Evolutionary conservation across 805 yeast genomes (phyloP), one percentile per base, ranked within the genome.

Genomic region (Cyberlindnera mrakii): DNA sequence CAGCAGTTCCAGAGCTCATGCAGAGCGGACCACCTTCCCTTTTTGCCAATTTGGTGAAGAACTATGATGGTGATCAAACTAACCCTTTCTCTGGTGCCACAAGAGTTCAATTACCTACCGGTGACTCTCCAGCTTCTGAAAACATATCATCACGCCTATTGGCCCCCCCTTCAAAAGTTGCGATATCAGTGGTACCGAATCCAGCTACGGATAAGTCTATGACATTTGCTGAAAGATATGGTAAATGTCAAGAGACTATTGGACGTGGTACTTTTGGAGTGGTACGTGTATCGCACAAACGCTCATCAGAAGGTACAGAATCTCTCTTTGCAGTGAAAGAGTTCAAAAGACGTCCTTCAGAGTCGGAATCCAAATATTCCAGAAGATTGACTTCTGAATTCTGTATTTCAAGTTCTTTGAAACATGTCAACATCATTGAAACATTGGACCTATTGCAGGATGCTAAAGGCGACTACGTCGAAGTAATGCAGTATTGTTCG

Each of bases 201-300:
- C 11, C 23, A 4, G 6, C 33, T 2, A 27, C 20, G 13, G 48
- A 45, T 14, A 48, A 45, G 39, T 44, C 44, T 33, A 15, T 44
- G 43, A 78, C 90, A 9, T 84, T 91, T 61, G 83, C 80, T 8
- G 90, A 89, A 53, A 85, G 90, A 60, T 91, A 91, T 62, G 99
- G 99, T 35, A 75, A 85, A 41, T 91, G 98, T 62, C 96, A 88
- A 64, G 98, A 91, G 61, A 86, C 90, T 38, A 77, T 93, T 49
- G 99, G 99, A 20, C 76, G 85, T 40, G 98, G 98, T 17, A 81
- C 96, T 0, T 91, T 85, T 68, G 99, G 99, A 16, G 87, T 88
- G 37, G 98, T 91, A 17, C 72, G 96, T 47, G 78, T 93, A 5
- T 76, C 95, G 6, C 97, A 90, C 68, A 83, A 83, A 60, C 79